Evolutionary conservation across 2,329 filamentous ascomycete genomes (phyloP).

Genomic region (Drechslera avenae): DNA sequence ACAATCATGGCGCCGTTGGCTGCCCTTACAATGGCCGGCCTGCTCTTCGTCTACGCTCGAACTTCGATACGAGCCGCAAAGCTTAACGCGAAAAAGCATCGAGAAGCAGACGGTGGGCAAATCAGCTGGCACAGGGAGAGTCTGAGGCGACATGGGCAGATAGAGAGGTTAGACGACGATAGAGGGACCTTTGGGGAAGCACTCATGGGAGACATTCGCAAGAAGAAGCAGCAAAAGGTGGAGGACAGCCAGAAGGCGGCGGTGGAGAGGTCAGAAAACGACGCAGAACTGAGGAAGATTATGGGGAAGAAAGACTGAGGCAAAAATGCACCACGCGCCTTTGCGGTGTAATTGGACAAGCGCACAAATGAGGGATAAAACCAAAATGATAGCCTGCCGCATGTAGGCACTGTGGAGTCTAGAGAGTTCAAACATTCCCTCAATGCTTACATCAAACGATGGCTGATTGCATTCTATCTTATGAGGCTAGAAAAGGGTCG

Average conservation of each 20-base stretch:
- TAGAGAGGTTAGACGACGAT: constrained; percentile 52
- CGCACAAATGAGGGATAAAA: too few species aligned
- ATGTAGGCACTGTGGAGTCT: too few species aligned
- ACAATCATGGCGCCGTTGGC: constrained; percentile 65
- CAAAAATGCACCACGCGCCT: neutral
- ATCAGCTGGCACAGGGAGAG: constrained; percentile 61
- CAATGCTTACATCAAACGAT: too few species aligned
- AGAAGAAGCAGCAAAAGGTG: constrained; percentile 32
- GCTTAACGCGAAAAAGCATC: constrained; percentile 64
- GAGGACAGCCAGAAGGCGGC: constrained; percentile 33
- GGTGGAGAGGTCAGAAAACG: constrained; percentile 43
- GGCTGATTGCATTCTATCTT: neutral
- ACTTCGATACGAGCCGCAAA: constrained; percentile 70
- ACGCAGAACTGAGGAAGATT: constrained; percentile 47
- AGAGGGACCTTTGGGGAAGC: constrained; percentile 41
- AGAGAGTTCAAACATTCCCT: too few species aligned
- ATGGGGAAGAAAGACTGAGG: constrained; percentile 41
- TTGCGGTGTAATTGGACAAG: neutral
- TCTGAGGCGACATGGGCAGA: constrained; percentile 57
- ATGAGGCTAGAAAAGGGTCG: neutral
- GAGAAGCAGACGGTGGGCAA: constrained; percentile 63
- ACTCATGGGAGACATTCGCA: constrained; percentile 40
- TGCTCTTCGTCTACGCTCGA: constrained; percentile 66
- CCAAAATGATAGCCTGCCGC: too few species aligned
- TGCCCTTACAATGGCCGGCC: constrained; percentile 65